These are phyloP conservation scores for Globisporangium orthogonon DNA, from an alignment of 352 stramenopile genomes.

Conservation along the genomic window DNA sequence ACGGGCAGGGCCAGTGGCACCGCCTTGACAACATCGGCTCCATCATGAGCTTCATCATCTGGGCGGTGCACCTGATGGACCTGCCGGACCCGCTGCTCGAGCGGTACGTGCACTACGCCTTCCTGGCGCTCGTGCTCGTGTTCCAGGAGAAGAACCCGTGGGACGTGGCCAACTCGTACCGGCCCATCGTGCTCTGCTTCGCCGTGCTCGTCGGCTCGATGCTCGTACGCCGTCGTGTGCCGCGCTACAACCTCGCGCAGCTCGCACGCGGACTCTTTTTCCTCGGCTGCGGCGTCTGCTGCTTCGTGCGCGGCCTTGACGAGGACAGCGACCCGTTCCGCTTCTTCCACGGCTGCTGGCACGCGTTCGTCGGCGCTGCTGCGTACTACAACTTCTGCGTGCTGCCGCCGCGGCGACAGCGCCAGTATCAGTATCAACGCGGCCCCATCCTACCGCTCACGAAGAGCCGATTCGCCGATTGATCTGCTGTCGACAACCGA, in stretches of 20 bases:
- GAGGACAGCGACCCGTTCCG: constrained; percentile 72
- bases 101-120: constrained; percentile 65
- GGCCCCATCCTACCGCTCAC: constrained; percentile 32
- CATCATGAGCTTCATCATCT: constrained; percentile 79
- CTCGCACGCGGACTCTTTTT: constrained; percentile 42
- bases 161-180: constrained; percentile 50
- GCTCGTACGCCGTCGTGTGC: constrained; percentile 27
- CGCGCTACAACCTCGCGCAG: constrained; percentile 45
- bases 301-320: constrained; percentile 59
- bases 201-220: constrained; percentile 36
- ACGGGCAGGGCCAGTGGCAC: constrained; percentile 59
- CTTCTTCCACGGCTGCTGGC: constrained; percentile 81
- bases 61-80: constrained; percentile 75
- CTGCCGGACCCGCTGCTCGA: constrained; percentile 27
- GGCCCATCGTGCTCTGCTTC: constrained; percentile 44
- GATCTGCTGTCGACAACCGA: background rate
- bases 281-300: constrained; percentile 37
- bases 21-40: constrained; percentile 77
- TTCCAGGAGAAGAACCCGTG: constrained; percentile 79
- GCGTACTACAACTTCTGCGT: constrained; percentile 74
- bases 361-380: constrained; percentile 61
- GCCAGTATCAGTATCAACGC: background rate
- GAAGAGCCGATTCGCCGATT: constrained; percentile 11
- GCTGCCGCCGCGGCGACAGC: constrained; percentile 22
- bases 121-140: constrained; percentile 51